Evolutionary conservation across 441 rosid genomes (phyloP).

Genomic region (Populus tomentosa): DNA sequence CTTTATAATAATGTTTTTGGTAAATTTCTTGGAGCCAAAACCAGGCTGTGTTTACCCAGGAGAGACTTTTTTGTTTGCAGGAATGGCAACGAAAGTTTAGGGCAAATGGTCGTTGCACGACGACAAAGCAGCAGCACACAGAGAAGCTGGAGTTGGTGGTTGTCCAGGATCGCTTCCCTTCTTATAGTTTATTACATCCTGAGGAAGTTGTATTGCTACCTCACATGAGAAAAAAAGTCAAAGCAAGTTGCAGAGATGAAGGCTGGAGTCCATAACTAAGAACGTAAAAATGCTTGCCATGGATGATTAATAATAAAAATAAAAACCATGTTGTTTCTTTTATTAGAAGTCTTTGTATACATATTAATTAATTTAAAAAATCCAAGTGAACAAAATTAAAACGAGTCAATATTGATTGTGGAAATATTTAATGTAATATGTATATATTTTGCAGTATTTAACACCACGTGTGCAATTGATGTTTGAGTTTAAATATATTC

Average conservation of each 20-base stretch:
- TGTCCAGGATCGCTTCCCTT: slow-evolving; percentile 25
- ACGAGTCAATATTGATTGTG: too few relatives aligned
- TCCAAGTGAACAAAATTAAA: too few relatives aligned
- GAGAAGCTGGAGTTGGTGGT: slow-evolving; percentile 15
- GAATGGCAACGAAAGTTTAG: background rate
- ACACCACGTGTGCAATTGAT: too few relatives aligned
- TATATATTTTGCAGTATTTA: too few relatives aligned
- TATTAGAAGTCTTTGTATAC: too few relatives aligned
- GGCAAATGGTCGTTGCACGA: background rate
- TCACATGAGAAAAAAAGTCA: background rate
- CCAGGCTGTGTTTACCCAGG: background rate
- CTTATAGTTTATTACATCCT: slow-evolving; percentile 32
- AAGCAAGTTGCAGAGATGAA: background rate
- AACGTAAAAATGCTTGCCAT: background rate
- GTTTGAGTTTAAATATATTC: too few relatives aligned
- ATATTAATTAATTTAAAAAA: too few relatives aligned
- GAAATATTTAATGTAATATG: too few relatives aligned
- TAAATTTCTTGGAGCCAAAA: background rate
- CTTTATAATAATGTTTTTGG: background rate
- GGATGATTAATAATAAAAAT: background rate
- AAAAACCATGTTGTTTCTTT: too few relatives aligned
- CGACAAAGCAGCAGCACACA: background rate
- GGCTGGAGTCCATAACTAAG: background rate
- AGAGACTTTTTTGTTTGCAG: slow-evolving; percentile 16
- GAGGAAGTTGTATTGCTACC: slow-evolving; percentile 28